phyloP scores from a whole-genome alignment of 768 basidiomycete genomes.

The Collybia mongolica region DNA sequence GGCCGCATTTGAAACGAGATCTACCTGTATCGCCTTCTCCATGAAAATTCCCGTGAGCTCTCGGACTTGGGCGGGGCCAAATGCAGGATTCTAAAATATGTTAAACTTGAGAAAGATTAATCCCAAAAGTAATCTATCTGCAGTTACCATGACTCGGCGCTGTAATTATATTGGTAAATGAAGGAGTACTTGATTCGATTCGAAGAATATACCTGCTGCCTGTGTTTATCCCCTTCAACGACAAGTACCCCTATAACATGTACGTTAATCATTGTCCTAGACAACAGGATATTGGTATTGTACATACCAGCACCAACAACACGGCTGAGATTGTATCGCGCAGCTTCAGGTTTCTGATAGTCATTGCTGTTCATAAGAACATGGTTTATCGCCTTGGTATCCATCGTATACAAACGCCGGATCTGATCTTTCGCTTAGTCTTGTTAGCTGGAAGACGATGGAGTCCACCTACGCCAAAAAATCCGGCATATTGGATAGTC shows the following conservation, averaged over 20 bases:
- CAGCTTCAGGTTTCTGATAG: slow-evolving; percentile 53
- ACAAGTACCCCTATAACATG: slow-evolving; percentile 43
- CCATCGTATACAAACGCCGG: slow-evolving; percentile 52
- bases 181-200: neutral
- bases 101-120: neutral
- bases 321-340: slow-evolving; percentile 32
- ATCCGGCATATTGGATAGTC: slow-evolving; percentile 12
- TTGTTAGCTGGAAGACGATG: neutral
- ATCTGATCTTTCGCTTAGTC: slow-evolving; percentile 16
- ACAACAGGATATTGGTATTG: neutral
- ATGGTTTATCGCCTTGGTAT: slow-evolving; percentile 61
- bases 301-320: slow-evolving; percentile 40
- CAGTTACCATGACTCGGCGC: slow-evolving; percentile 42
- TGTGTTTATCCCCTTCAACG: slow-evolving; percentile 47
- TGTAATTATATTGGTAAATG: slow-evolving; percentile 11
- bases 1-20: neutral
- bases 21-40: slow-evolving; percentile 50
- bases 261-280: neutral
- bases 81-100: slow-evolving; percentile 56
- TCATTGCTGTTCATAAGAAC: slow-evolving; percentile 53
- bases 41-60: slow-evolving; percentile 57
- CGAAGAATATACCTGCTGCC: slow-evolving; percentile 34
- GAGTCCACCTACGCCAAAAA: slow-evolving; percentile 40
- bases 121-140: neutral
- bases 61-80: slow-evolving; percentile 58